phyloP scores from a whole-genome alignment of 305 asterid species.

The Fraxinus albicans region DNA sequence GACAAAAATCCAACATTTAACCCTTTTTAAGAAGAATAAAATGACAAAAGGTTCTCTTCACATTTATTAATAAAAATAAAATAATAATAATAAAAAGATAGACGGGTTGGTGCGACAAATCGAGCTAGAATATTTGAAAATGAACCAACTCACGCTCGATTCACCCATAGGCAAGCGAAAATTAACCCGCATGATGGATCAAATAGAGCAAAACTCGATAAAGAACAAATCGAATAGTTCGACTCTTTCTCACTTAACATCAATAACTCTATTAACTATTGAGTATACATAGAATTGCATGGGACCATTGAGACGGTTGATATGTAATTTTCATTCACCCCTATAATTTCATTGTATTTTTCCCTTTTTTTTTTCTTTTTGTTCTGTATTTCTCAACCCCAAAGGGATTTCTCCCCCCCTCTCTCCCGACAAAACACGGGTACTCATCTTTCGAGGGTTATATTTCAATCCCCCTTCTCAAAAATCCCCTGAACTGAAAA shows the following conservation, averaged over 20 bases:
- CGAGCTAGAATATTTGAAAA: neutral
- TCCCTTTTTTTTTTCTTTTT: neutral
- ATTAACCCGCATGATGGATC: too few species aligned
- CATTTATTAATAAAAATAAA: neutral
- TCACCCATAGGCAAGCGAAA: too few species aligned
- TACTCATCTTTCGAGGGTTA: constrained; percentile 21
- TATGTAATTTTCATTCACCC: too few species aligned
- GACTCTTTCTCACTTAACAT: too few species aligned
- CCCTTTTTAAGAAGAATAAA: neutral
- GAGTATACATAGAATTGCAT: too few species aligned
- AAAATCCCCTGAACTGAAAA: constrained; percentile 12
- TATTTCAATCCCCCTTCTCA: constrained; percentile 25
- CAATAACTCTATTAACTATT: neutral
- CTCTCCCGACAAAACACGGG: constrained; percentile 4
- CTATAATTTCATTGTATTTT: neutral
- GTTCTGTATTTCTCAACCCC: constrained; percentile 9
- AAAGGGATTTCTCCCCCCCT: neutral
- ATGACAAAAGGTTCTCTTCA: neutral
- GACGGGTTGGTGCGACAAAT: neutral
- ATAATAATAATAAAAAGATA: too few species aligned
- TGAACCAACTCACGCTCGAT: neutral
- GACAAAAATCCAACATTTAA: neutral
- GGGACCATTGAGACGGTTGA: neutral
- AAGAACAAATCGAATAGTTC: neutral
- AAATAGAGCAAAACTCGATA: neutral